Evolutionary conservation across 202 grass and related monocot genomes (phyloP).

Genomic region (Schoenoplectus tabernaemontani): DNA sequence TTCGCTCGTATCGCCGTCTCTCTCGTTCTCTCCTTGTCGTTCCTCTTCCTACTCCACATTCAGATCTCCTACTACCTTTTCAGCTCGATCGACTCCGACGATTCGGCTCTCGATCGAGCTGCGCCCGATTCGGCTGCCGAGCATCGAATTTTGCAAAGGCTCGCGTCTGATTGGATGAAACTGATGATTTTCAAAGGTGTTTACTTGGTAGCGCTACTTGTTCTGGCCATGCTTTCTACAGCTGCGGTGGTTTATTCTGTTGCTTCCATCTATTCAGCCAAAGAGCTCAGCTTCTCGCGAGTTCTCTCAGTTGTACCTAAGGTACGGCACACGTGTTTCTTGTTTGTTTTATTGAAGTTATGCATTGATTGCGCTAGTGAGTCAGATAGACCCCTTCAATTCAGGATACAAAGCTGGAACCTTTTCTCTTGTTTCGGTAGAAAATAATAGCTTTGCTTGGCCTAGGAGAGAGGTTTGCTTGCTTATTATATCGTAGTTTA

Average conservation of each 20-base stretch:
- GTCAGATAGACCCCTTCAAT: neutral
- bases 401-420: neutral
- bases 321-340: neutral
- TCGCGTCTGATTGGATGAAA: conserved; percentile 42
- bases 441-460: too few relatives aligned
- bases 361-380: too few relatives aligned
- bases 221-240: conserved; percentile 74
- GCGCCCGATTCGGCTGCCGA: conserved; percentile 37
- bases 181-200: conserved; percentile 67
- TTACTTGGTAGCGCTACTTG: conserved; percentile 75
- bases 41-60: conserved; percentile 68
- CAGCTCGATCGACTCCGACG: conserved; percentile 56
- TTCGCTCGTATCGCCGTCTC: conserved; percentile 51
- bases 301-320: conserved; percentile 76
- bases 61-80: conserved; percentile 56
- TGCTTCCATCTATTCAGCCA: conserved; percentile 80
- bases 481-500: neutral
- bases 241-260: conserved; percentile 73
- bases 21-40: conserved; percentile 63
- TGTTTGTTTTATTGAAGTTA: neutral
- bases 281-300: conserved; percentile 66
- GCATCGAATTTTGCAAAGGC: conserved; percentile 35
- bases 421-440: neutral
- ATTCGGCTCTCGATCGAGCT: conserved; percentile 42
- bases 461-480: too few relatives aligned